phyloP scores from a whole-genome alignment of 129 eudicot genomes.

The Tagetes patula region DNA sequence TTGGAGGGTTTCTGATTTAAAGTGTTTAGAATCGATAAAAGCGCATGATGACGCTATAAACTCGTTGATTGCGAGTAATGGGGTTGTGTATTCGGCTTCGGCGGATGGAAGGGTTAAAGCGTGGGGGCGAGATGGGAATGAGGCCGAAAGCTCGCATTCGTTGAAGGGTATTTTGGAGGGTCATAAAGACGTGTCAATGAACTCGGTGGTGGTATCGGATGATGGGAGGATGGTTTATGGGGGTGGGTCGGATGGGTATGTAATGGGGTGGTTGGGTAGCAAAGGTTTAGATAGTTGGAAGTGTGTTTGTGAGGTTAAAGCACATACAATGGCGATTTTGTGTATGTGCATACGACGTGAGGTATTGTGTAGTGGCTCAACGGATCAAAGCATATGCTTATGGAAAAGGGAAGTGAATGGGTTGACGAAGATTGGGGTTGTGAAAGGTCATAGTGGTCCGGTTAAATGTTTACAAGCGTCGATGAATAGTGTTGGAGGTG shows the following conservation, averaged over 20 bases:
- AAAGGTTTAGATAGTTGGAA: slow-evolving; percentile 55
- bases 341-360: slow-evolving; percentile 71
- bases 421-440: slow-evolving; percentile 55
- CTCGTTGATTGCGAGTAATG: slow-evolving; percentile 45
- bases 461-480: slow-evolving; percentile 80
- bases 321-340: slow-evolving; percentile 75
- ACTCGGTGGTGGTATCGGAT: slow-evolving; percentile 54
- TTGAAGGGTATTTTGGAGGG: slow-evolving; percentile 71
- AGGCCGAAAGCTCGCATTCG: slow-evolving; percentile 41
- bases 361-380: slow-evolving; percentile 81
- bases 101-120: slow-evolving; percentile 88
- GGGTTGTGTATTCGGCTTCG: slow-evolving; percentile 66
- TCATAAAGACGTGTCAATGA: slow-evolving; percentile 75
- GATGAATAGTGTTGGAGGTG: slow-evolving; percentile 60
- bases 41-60: slow-evolving; percentile 95
- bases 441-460: slow-evolving; percentile 89
- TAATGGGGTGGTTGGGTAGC: slow-evolving; percentile 77
- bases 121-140: slow-evolving; percentile 54
- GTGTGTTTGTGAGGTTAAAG: slow-evolving; percentile 65
- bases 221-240: slow-evolving; percentile 68
- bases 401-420: slow-evolving; percentile 71
- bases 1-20: slow-evolving; percentile 75
- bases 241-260: slow-evolving; percentile 74
- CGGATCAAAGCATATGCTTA: slow-evolving; percentile 67
- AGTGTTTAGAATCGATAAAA: slow-evolving; percentile 82